Evolutionary conservation across 306 rosid species (phyloP).

Genomic region (Rosa rugosa): DNA sequence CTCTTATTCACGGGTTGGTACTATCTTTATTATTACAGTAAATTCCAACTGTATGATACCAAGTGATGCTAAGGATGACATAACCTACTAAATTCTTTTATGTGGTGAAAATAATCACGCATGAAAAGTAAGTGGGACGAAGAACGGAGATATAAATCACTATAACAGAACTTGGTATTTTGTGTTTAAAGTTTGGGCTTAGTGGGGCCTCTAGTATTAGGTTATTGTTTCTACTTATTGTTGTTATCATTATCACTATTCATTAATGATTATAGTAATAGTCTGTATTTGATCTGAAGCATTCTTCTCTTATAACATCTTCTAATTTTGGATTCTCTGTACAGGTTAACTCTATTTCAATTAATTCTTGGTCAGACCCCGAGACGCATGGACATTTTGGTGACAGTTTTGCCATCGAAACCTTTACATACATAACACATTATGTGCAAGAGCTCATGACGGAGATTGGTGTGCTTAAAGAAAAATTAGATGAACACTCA

Average conservation of each 20-base stretch:
- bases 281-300: background rate
- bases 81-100: no score
- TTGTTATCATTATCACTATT: background rate
- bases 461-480: slow-evolving; percentile 54
- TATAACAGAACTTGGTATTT: background rate
- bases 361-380: slow-evolving; percentile 52
- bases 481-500: slow-evolving; percentile 50
- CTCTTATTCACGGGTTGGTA: no score
- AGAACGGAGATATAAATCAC: background rate
- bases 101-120: no score
- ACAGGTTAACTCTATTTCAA: slow-evolving; percentile 44
- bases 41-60: no score
- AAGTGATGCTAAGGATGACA: no score
- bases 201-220: background rate
- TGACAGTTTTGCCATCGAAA: slow-evolving; percentile 43
- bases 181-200: background rate
- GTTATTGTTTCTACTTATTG: background rate
- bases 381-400: slow-evolving; percentile 38
- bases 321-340: slow-evolving; percentile 29
- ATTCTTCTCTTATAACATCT: slow-evolving; percentile 12
- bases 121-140: background rate
- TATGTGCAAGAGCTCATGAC: slow-evolving; percentile 53
- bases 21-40: no score
- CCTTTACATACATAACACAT: slow-evolving; percentile 39
- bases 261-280: background rate